Conservation (phyloP, 352 stramenopile genomes). For the Phytopythium delawarense region DNA sequence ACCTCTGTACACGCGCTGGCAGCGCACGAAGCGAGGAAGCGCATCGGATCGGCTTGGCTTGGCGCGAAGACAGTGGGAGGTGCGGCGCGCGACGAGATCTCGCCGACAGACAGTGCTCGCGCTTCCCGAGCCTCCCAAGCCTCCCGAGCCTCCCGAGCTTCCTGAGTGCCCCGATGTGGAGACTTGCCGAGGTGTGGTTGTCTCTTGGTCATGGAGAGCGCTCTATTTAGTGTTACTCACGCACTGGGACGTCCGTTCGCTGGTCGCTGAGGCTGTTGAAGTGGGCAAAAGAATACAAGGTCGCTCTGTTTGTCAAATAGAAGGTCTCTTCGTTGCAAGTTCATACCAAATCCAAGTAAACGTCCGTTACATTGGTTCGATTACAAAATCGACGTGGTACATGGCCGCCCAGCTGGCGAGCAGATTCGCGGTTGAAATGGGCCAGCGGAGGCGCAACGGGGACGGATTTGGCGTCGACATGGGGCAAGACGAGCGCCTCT, state of each 20-base stretch:
- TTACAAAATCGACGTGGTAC: not conserved
- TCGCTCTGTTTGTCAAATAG: not conserved
- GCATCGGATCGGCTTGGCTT: not conserved
- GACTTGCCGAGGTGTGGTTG: not conserved
- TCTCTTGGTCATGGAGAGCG: not conserved
- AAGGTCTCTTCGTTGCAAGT: not conserved
- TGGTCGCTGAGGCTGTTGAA: conserved; percentile 2
- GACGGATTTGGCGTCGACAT: conserved; percentile 1
- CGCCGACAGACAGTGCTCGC: conserved; percentile 1
- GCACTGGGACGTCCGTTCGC: not conserved
- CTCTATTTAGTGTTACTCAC: conserved; percentile 1
- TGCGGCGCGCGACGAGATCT: not conserved
- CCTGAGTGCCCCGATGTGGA: not conserved
- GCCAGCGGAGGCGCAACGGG: not conserved
- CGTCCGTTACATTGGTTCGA: not conserved
- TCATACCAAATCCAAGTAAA: not conserved
- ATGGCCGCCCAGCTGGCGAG: not conserved
- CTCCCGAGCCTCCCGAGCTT: too few relatives aligned
- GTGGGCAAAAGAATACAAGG: not conserved
- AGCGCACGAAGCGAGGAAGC: not conserved
- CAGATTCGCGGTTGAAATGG: not conserved
- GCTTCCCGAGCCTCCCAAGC: not conserved
- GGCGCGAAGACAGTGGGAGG: not conserved
- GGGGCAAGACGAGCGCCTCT: not conserved
- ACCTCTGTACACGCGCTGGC: not conserved